Base-by-base conservation (phyloP, 2,329 filamentous ascomycete species). In the Acephala macrosclerotiorum region DNA sequence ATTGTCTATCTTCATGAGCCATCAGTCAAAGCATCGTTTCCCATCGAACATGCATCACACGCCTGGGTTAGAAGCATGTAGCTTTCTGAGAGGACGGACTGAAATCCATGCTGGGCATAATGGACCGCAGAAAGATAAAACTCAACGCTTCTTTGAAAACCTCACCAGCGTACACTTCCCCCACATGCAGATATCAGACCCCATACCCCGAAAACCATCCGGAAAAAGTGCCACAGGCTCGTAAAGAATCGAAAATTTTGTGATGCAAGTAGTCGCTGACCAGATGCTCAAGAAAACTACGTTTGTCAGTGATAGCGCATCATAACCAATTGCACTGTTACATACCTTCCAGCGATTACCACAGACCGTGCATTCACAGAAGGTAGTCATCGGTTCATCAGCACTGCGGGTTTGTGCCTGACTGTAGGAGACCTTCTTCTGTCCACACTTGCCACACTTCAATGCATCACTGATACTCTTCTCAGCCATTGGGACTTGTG, bases 391-490 rank as follows among this genome's bases (percentile, higher is more conserved):
- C 71, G 95, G 95, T 81, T 98, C 96, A 86, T 99, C 96, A 71
- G 96, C 96, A 82, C 89, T 92, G 70, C 96, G 87, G 18, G 96
- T 99, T 84, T 99, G 96, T 4, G 96, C 96, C 81, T 99, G 96
- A 58, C 89, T 93, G 80, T 99, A 99, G 79, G 91, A 94, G 76
- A 98, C 96, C 84, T 93, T 94, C 84, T 92, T 94, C 85, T 97
- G 86, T 74, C 92, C 92, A 81, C 96, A 99, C 79, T 94, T 94
- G 76, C 93, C 88, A 81, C 96, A 99, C 80, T 93, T 90, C 75
- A 98, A 85, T 64, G 90, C 92, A 77, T 91, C 91, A 77, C 90
- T 94, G 81, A 97, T 93, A 77, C 91, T 94, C 85, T 94, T 96
- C 80, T 97, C 91, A 20, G 89, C 91, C 84, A 94, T 91, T 64